Evolutionary conservation across 371 early-diverging fungal genomes (phyloP).

Genomic region (Mortierella sp.): DNA sequence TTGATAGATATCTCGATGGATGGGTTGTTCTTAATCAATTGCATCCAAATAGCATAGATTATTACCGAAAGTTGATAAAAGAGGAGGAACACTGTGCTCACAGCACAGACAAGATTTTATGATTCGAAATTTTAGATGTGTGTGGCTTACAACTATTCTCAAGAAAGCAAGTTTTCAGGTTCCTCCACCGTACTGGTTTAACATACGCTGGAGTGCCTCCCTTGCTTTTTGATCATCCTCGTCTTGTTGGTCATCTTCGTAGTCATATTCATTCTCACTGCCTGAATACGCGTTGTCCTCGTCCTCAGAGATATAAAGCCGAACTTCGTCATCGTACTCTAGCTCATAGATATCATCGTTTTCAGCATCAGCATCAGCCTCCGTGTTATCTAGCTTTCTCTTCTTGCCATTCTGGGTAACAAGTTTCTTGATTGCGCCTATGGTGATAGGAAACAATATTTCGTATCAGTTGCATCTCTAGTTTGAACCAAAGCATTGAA

Average conservation of each 20-base stretch:
- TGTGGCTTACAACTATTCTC: neutral
- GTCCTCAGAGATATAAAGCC: constrained; percentile 1
- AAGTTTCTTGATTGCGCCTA: constrained; percentile 21
- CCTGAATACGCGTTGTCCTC: constrained; percentile 6
- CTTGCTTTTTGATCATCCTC: constrained; percentile 12
- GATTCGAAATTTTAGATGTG: constrained; percentile 42
- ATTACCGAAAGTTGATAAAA: constrained; percentile 9
- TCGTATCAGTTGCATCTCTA: too few relatives aligned
- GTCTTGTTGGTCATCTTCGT: constrained; percentile 6
- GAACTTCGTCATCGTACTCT: constrained; percentile 1
- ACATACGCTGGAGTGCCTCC: constrained; percentile 26
- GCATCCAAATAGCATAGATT: neutral
- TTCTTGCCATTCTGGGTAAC: constrained; percentile 7
- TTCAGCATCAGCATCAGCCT: neutral
- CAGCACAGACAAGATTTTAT: constrained; percentile 61
- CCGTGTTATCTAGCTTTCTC: neutral
- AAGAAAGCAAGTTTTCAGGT: neutral
- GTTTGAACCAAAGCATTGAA: too few relatives aligned
- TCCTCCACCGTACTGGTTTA: constrained; percentile 23
- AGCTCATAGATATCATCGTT: constrained; percentile 1
- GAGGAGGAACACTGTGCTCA: constrained; percentile 16
- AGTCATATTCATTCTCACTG: constrained; percentile 13
- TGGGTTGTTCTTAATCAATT: neutral
- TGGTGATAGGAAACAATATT: neutral
- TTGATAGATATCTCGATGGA: constrained; percentile 3